Base-by-base conservation (phyloP, 768 basidiomycete species). In the Exidia glandulosa region DNA sequence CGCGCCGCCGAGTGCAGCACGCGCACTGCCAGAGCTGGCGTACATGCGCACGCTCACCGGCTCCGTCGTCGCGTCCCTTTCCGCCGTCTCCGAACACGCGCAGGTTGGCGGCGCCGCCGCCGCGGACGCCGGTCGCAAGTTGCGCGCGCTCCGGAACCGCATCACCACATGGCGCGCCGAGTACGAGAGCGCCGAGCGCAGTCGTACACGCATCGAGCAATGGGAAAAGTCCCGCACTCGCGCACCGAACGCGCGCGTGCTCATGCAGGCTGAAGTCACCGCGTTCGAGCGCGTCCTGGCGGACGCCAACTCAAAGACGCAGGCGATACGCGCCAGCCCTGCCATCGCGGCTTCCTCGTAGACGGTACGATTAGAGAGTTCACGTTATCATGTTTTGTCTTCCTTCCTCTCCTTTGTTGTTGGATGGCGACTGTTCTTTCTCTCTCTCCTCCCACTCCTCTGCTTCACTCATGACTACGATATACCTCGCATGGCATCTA, bases 71-170 rank as follows among this genome's bases (percentile, higher is more conserved):
- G 74, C 84, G 27, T 87, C 89, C 12, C 79, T 94, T 50, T 80
- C 84, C 2, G 81, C 84, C 33, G 82, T 93, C 63, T 90, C 87
- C 29, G 91, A 94, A 66, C 88, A 92, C 61, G 87, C 90, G 14
- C 91, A 94, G 69, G 89, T 92, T 56, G 90, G 91, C 66, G 84
- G 86, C 10, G 92, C 88, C 1, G 87, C 86, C 3, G 86, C 88
- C 10, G 84, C 90, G 1, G 91, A 94, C 60, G 87, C 90, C 0
- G 90, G 89, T 52, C 81, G 91, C 37, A 91, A 89, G 72, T 84
- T 94, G 45, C 86, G 91, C 56, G 87, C 88, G 14, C 72, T 92
- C 62, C 90, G 88, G 74, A 91, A 92, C 66, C 88, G 87, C 64
- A 72, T 93, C 32, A 86, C 85, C 5, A 87, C 83, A 25, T 89